Conservation (phyloP, 2,329 filamentous ascomycete species). For the Diaporthe amygdali region DNA sequence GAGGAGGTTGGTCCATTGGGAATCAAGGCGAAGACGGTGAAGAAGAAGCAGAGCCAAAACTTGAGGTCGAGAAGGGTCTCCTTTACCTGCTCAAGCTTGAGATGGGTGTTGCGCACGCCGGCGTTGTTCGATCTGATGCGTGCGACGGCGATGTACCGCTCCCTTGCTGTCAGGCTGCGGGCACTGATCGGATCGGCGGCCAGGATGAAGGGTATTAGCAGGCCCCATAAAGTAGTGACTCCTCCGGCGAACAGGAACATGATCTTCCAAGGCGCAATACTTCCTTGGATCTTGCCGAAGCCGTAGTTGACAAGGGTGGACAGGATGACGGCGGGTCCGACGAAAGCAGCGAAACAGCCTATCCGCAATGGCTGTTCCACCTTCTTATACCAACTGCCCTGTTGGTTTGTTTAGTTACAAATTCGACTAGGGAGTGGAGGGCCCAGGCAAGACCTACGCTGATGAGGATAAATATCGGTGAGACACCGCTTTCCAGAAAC, state of each 20-base stretch:
- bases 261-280: conserved; percentile 31
- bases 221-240: conserved; percentile 31
- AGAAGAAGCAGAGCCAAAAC: conserved; percentile 63
- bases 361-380: background rate
- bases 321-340: background rate
- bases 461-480: background rate
- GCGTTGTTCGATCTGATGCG: conserved; percentile 77
- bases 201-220: conserved; percentile 29
- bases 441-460: background rate
- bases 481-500: background rate
- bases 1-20: conserved; percentile 67
- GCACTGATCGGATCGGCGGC: conserved; percentile 55
- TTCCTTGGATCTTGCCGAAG: background rate
- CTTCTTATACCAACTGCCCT: background rate
- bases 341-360: background rate
- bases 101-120: conserved; percentile 73
- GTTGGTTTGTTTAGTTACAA: background rate
- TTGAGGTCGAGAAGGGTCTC: conserved; percentile 56
- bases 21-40: conserved; percentile 67
- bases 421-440: rapidly evolving
- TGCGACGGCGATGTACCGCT: conserved; percentile 72
- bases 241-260: conserved; percentile 32
- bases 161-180: conserved; percentile 65
- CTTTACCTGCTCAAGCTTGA: conserved; percentile 60
- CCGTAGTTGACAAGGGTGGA: background rate